Percentiles rank a stretch among this genome's conserved stretches.
phyloP scores from a whole-genome alignment of 768 basidiomycete genomes.

The Boletellus sp. region DNA sequence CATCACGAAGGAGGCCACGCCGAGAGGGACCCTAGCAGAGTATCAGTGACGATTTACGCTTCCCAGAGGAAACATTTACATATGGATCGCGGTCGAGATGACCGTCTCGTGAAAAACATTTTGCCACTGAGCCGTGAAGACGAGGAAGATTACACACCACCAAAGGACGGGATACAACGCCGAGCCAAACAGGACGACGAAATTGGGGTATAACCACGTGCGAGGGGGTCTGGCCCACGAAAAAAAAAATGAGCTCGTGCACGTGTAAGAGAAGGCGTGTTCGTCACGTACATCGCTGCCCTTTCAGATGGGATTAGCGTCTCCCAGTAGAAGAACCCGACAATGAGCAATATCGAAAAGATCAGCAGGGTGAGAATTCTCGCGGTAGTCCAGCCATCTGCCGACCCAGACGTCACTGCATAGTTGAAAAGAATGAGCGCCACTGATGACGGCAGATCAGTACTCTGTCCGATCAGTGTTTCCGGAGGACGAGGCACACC shows the following conservation, averaged over 20 bases:
- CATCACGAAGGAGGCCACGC: conserved; percentile 35
- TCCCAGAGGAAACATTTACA: conserved; percentile 25
- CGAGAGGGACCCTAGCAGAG: conserved; percentile 39
- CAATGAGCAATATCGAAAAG: conserved; percentile 38
- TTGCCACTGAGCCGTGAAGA: conserved; percentile 40
- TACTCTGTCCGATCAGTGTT: not conserved
- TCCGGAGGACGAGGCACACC: conserved; percentile 19
- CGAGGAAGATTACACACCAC: conserved; percentile 36
- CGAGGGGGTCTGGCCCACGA: conserved; percentile 36
- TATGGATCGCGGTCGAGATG: conserved; percentile 38
- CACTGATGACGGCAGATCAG: conserved; percentile 18
- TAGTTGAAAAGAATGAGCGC: conserved; percentile 41
- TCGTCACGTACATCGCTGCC: conserved; percentile 39
- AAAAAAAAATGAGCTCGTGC: not conserved
- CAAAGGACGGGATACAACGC: conserved; percentile 41
- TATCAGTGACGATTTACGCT: not conserved
- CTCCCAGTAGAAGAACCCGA: conserved; percentile 52
- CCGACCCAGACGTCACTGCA: conserved; percentile 45
- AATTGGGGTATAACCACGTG: conserved; percentile 42
- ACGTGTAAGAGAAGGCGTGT: not conserved
- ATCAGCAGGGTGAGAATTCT: conserved; percentile 45
- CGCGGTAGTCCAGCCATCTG: conserved; percentile 46
- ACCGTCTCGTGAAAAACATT: conserved; percentile 40
- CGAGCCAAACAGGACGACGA: conserved; percentile 36
- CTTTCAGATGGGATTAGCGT: conserved; percentile 34